A percentile compares a stretch with the other conserved stretches of the same genome.
Evolutionary conservation across 345 rosid species (phyloP).

Genomic region (Odontarrhena argentea): DNA sequence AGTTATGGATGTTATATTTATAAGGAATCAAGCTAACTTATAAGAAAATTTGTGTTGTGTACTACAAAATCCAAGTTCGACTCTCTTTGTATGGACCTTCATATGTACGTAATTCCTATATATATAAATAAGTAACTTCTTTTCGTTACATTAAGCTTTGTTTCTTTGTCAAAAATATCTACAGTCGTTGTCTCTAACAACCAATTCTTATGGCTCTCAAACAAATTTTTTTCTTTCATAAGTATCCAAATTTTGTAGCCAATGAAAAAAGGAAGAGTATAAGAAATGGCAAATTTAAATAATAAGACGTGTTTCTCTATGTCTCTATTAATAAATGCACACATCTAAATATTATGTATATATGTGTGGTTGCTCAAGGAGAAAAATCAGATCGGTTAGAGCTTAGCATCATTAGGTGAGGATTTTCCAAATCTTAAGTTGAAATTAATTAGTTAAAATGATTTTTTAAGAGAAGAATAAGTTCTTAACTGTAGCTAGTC

Average conservation of each 20-base stretch:
- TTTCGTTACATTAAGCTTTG: neutral
- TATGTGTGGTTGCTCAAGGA: neutral
- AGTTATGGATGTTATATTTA: no score
- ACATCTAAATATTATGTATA: neutral
- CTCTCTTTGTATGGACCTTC: neutral
- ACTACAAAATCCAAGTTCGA: neutral
- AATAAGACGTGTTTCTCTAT: neutral
- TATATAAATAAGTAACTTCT: neutral
- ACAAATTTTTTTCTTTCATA: neutral
- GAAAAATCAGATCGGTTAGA: conserved; percentile 18
- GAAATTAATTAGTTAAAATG: neutral
- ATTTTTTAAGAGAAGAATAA: neutral
- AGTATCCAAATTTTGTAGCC: neutral
- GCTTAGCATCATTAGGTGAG: conserved; percentile 29
- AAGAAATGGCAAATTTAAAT: neutral
- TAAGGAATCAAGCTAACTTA: neutral
- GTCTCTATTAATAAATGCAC: neutral
- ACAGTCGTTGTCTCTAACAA: conserved; percentile 14
- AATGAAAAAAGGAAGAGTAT: neutral
- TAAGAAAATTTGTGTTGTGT: neutral
- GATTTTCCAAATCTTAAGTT: neutral
- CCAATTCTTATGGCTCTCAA: conserved; percentile 5
- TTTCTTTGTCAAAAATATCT: conserved; percentile 4
- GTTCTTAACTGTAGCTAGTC: neutral
- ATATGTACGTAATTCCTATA: neutral